Evolutionary conservation across 768 basidiomycete genomes (phyloP), one percentile per base, ranked within the genome.

Genomic region (Trametes elegans): DNA sequence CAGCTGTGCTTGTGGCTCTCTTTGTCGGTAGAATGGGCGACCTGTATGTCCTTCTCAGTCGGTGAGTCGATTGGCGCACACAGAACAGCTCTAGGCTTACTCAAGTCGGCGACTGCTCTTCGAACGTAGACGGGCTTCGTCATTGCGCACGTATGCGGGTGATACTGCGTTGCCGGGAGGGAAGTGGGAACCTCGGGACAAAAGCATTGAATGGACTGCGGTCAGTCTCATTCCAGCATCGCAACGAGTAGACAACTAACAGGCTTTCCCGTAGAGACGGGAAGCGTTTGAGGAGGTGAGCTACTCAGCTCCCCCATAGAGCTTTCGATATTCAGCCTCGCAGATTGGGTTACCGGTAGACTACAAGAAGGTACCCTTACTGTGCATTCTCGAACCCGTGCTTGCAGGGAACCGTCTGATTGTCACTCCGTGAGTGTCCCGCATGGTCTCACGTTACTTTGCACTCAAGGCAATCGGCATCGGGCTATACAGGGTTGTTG

Each of bases 151-250:
- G 8, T 96, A 89, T 62, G 88, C 93, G 0, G 90, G 90, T 0
- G 93, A 95, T 66, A 96, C 93, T 0, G 88, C 90, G 1, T 71
- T 96, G 5, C 93, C 93, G 0, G 93, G 93, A 6, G 93, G 93
- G 0, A 91, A 85, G 66, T 78, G 85, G 7, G 93, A 96, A 14
- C 73, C 74, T 2, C 75, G 72, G 35, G 93, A 95, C 66, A 67
- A 63, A 58, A 82, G 79, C 35, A 73, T 85, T 3, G 93, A 94
- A 64, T 87, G 88, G 56, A 86, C 92, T 2, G 93, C 92, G 18
- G 91, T 93, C 67, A 62, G 84, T 62, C 21, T 28, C 1, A 31
- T 3, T 13, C 31, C 2, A 21, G 9, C 19, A 14, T 19, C 18
- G 29, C 13, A 5, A n/a, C 14, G 19, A 13, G 16, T n/a, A 2